Evolutionary conservation across 345 rosid species (phyloP), one percentile per base, ranked within the genome.

Genomic region (Dipteronia dyeriana): DNA sequence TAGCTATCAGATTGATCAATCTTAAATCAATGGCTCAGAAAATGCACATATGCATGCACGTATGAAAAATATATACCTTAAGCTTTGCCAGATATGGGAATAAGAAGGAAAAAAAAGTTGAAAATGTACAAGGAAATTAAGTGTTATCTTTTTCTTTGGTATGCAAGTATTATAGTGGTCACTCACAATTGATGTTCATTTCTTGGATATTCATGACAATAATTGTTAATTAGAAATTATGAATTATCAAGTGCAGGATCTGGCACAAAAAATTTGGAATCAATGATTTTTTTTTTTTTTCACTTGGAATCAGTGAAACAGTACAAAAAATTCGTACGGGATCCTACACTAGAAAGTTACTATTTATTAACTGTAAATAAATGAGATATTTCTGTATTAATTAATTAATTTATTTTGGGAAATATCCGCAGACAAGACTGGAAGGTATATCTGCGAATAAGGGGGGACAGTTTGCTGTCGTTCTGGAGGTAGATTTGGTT

Each of bases 381-480:
- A 5, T 3, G 10, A 29, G 66, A 26, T 9, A n/a, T 67, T 25
- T 76, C 41, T 68, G 43, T 51, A 22, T 65, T 4, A 7, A 56
- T 59, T 74, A 7, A n/a, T 53, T 39, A 49, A 66, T 12, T 69
- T 3, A 64, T 64, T 75, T 67, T 26, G 14, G 76, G 41, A n/a
- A 64, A 74, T 62, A 62, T 9, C 69, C 25, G 51, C 85, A 95
- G 98, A 88, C 86, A 64, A 91, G 97, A 84, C 87, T 95, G 12
- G 96, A 93, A 83, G 91, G 94, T 66, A 19, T 75, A 79, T 85
- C 95, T 71, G 83, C 85, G 43, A 87, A 47, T 56, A 88, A 85
- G 82, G 86, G 85, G 5, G 88, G 92, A 62, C 91, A 86, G 45
- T 88, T 95, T 20, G 94, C 97, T 5, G 90, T 89, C 64, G 92